Base-by-base conservation (phyloP, 2,329 filamentous ascomycete genomes). In the Neonectria coccinea region DNA sequence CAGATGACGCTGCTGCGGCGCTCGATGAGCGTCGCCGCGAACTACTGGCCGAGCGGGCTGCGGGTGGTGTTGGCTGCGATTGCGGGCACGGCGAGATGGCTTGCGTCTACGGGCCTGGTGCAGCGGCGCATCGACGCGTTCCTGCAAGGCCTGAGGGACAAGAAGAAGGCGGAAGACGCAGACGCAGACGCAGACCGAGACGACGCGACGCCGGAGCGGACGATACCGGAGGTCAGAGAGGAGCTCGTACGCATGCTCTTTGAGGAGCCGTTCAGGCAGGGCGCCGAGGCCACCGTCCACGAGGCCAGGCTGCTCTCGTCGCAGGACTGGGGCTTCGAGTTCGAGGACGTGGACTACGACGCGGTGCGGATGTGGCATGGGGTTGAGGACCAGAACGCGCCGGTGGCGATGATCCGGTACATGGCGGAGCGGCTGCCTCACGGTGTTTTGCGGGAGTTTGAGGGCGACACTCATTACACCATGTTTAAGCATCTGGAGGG, bases 371-470 rank as follows among this genome's bases (percentile, higher is more conserved):
- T 77, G 6, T 80, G 77, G 75, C 76, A 80, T 53, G 78, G 79
- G 1, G 65, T 61, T 1, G 65, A 73, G 18, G 78, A 80, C 31
- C 56, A 25, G 11, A 77, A 79, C 42, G 72, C 74, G 1, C 78
- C 78, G 1, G 70, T 79, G 10, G 61, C 59, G 20, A 74, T 76
- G 71, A 73, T 79, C 5, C 72, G 77, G n/a, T 80, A 77, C 55
- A 75, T 81, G 72, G 76, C 77, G 1, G 70, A 78, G 27, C 68
- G 70, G 12, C 52, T 83, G 31, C 78, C 77, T 2, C 70, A 80
- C 36, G 70, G 70, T 5, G 65, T 65, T 3, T 64, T 82, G 10
- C 66, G 67, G 2, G 79, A 80, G 64, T 79, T 75, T 42, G 70
- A 74, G 14, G 73, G 73, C 1, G 76, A 79, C 8, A 76, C 70